Percentiles rank a stretch among this genome's conserved stretches.
Evolutionary conservation across 192 early-diverging fungal species (phyloP).

Genomic region (Coemansia javaensis): DNA sequence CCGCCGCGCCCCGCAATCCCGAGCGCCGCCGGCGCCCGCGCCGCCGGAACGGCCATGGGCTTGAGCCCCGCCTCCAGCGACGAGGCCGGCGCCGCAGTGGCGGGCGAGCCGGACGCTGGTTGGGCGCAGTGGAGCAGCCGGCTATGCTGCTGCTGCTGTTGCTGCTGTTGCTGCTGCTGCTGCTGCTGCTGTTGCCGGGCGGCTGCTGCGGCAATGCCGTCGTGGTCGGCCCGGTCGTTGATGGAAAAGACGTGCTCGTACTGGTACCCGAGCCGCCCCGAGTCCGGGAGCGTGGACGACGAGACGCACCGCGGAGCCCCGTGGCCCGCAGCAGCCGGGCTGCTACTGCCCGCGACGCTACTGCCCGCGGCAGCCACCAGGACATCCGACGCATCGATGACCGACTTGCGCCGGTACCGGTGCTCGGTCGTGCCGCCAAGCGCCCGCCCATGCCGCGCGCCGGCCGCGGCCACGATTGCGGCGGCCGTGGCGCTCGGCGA

Average conservation of each 20-base stretch:
- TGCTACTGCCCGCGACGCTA: constrained; percentile 12
- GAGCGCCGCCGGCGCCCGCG: constrained; percentile 1
- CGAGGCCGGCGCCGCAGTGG: background rate
- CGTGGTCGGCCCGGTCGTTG: constrained; percentile 19
- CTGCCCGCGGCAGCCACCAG: constrained; percentile 3
- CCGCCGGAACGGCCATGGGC: constrained; percentile 9
- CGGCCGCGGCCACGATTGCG: too few species aligned
- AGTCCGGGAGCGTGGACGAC: constrained; percentile 9
- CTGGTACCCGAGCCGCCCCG: constrained; percentile 14
- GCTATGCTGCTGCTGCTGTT: background rate
- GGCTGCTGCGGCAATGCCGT: constrained; percentile 2
- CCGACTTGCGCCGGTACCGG: constrained; percentile 50
- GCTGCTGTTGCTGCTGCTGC: background rate
- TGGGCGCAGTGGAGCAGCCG: too few species aligned
- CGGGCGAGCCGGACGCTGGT: too few species aligned
- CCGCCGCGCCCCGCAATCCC: constrained; percentile 15
- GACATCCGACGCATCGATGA: constrained; percentile 22
- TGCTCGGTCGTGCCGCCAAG: constrained; percentile 45
- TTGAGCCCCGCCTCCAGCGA: constrained; percentile 3
- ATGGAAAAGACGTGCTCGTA: constrained; percentile 43
- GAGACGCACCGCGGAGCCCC: constrained; percentile 27
- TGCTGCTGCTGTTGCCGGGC: background rate
- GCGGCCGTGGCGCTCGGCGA: constrained; percentile 4
- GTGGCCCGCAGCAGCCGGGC: background rate
- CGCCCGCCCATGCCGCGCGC: constrained; percentile 18